Evolutionary conservation across 257 asterid species (phyloP), one percentile per base, ranked within the genome.

Genomic region (Solanum piurae): DNA sequence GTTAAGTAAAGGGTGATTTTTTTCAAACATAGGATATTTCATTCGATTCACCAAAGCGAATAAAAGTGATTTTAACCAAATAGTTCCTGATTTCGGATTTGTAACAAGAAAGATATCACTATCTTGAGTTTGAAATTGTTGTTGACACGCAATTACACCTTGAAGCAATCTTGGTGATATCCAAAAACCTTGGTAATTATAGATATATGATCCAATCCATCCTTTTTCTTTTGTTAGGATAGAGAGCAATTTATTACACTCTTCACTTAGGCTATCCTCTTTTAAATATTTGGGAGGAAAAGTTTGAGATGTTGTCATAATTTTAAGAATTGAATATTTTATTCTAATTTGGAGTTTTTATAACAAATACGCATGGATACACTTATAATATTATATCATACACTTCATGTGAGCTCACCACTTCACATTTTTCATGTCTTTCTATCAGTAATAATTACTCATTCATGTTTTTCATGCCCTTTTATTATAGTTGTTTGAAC

Each of bases 111-210:
- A 9, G 12, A 40, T 40, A 40, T 40, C 46, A 9, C 12, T 9
- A 40, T 40, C 46, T 40, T 40, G 12, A 9, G 12, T 4, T 89
- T 6, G 89, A 88, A 9, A 40, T 40, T 9, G 46, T 25, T 69
- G 40, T 27, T 84, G 89, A 10, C 52, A 89, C 6, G 68, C 7
- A 84, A 85, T 16, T 2, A 83, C n/a, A 7, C 89, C 91, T 18
- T 34, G 79, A 13, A 89, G 5, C 7, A 12, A 37, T 21, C 34
- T 16, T 34, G 73, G 40, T 2, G 29, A 0, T 27, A 3, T 33
- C 89, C 87, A 87, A 40, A 79, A 42, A 1, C 87, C 87, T 87
- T 87, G 34, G 42, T 87, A 87, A 3, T 82, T 82, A 27, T 87
- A 87, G 16, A 68, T 25, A 46, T 37, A 7, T 2, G 12, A 2